phyloP scores from a whole-genome alignment of 805 yeast species.

The Tetrapisispora taiwanensis region DNA sequence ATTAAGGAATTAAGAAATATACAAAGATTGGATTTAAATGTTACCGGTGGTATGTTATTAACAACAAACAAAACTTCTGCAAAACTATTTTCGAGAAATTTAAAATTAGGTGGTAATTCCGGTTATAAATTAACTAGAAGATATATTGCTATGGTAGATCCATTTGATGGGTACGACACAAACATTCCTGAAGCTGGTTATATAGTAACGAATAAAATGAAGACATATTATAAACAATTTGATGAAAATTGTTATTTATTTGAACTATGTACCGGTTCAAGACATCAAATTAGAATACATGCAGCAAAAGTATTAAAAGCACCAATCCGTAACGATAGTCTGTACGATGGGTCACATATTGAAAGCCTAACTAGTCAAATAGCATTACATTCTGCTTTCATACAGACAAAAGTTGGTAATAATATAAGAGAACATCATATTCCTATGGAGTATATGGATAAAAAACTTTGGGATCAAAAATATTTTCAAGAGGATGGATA shows the following conservation, averaged over 20 bases:
- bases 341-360: conserved; percentile 15
- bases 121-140: conserved; percentile 30
- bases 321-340: conserved; percentile 27
- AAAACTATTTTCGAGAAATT: conserved; percentile 24
- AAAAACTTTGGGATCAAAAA: conserved; percentile 4
- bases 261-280: conserved; percentile 32
- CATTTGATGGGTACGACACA: not conserved
- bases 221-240: conserved; percentile 11
- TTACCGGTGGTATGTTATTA: conserved; percentile 34
- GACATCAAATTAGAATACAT: conserved; percentile 34
- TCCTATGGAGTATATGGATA: conserved; percentile 13
- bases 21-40: conserved; percentile 33
- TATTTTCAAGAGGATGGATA: conserved; percentile 5
- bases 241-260: conserved; percentile 20
- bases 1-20: conserved; percentile 23
- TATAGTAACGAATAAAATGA: conserved; percentile 2
- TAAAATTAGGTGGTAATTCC: conserved; percentile 28
- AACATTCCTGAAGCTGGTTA: not conserved
- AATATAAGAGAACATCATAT: conserved; percentile 17
- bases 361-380: conserved; percentile 17
- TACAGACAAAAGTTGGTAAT: conserved; percentile 29
- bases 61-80: conserved; percentile 30
- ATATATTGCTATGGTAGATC: conserved; percentile 26
- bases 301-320: conserved; percentile 12
- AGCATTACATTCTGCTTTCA: conserved; percentile 32